phyloP scores from a whole-genome alignment of 176 grass and related monocot species.

The Rhipidocladum racemiflorum region DNA sequence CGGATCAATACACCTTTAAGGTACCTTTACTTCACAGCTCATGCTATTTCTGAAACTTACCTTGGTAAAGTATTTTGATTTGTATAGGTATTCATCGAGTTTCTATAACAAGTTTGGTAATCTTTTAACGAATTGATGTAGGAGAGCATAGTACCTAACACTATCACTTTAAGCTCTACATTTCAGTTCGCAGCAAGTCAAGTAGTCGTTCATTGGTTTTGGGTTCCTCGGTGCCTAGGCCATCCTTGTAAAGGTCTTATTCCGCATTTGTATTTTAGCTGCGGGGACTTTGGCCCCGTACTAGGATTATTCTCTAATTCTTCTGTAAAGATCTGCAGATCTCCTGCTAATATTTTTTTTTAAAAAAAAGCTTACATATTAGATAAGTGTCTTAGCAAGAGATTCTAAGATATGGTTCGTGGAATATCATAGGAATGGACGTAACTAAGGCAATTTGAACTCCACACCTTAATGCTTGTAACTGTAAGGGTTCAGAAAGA shows the following conservation, averaged over 20 bases:
- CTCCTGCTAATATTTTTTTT: too few species aligned
- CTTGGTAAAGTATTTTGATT: constrained; percentile 15
- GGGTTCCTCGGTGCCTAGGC: too few species aligned
- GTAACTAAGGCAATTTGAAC: neutral
- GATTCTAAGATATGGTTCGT: neutral
- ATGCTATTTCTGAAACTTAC: constrained; percentile 8
- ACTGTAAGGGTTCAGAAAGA: neutral
- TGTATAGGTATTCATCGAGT: neutral
- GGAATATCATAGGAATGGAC: neutral
- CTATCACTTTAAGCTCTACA: constrained; percentile 3
- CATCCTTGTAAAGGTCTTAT: too few species aligned
- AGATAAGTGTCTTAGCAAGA: neutral
- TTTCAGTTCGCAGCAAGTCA: neutral
- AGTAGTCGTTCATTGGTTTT: too few species aligned
- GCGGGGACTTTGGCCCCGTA: too few species aligned
- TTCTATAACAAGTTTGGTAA: neutral
- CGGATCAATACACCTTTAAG: constrained; percentile 10
- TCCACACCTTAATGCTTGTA: neutral
- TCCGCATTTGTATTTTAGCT: too few species aligned
- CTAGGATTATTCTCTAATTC: too few species aligned
- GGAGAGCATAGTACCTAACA: neutral
- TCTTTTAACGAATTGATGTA: neutral
- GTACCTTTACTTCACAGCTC: constrained; percentile 23
- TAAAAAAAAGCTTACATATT: neutral
- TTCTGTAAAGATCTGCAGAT: too few species aligned